phyloP scores from a whole-genome alignment of 345 rosid species.

The Citrus cavaleriei region DNA sequence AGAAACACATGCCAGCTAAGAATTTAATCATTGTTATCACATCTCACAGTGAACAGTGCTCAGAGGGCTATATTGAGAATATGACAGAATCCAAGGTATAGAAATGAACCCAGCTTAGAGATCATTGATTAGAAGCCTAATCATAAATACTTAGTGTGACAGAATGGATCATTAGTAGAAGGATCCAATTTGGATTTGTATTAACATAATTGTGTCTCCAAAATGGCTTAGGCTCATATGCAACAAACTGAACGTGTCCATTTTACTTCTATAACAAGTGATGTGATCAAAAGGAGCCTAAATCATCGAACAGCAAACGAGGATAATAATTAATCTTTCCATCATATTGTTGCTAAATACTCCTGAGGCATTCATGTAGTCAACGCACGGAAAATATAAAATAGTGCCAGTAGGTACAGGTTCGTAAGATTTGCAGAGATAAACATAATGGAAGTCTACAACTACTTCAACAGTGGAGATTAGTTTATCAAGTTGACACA shows the following conservation, averaged over 20 bases:
- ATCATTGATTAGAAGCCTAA: not conserved
- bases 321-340: not conserved
- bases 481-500: not conserved
- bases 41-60: not conserved
- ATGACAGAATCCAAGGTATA: constrained; percentile 14
- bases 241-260: not conserved
- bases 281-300: not conserved
- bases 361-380: not conserved
- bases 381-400: not conserved
- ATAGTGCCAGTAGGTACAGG: not conserved
- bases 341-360: not conserved
- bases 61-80: too few relatives aligned
- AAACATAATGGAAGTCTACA: not conserved
- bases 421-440: not conserved
- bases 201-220: constrained; percentile 9
- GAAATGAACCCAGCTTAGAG: not conserved
- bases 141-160: not conserved
- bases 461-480: not conserved
- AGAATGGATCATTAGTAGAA: not conserved
- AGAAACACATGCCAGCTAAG: not conserved
- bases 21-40: not conserved
- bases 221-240: not conserved
- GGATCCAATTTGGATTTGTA: not conserved
- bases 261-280: not conserved
- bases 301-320: not conserved